A percentile compares a stretch with the other conserved stretches of the same genome.
phyloP scores from a whole-genome alignment of 176 grass and related monocot species.

The Urochloa ruziziensis region DNA sequence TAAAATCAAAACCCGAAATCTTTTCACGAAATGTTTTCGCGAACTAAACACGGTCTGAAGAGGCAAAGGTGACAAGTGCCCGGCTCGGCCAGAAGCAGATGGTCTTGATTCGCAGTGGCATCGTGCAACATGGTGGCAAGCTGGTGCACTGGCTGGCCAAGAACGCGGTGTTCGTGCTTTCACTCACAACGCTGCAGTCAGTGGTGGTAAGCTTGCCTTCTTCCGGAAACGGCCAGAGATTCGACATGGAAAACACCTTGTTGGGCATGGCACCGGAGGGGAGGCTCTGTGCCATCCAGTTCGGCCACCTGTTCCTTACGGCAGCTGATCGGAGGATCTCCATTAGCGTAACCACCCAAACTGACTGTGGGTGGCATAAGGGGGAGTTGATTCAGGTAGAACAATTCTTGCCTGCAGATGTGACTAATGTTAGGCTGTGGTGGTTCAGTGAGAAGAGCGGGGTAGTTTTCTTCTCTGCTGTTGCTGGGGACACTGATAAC shows the following conservation, averaged over 20 bases:
- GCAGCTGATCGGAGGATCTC: background rate
- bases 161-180: background rate
- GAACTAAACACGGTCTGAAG: no score
- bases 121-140: background rate
- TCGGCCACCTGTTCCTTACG: background rate
- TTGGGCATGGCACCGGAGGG: background rate
- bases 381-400: background rate
- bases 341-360: background rate
- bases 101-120: background rate
- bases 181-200: background rate
- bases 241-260: background rate
- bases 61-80: background rate
- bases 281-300: background rate
- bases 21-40: no score
- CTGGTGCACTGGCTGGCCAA: background rate
- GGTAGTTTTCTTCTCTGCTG: background rate
- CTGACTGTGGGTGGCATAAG: background rate
- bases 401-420: background rate
- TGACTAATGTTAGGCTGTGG: background rate
- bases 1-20: no score
- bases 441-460: slow-evolving; percentile 7
- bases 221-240: background rate
- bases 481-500: no score
- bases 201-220: background rate
- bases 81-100: background rate